Evolutionary conservation across 2,329 filamentous ascomycete species (phyloP).

Genomic region (Xylaria sp.): DNA sequence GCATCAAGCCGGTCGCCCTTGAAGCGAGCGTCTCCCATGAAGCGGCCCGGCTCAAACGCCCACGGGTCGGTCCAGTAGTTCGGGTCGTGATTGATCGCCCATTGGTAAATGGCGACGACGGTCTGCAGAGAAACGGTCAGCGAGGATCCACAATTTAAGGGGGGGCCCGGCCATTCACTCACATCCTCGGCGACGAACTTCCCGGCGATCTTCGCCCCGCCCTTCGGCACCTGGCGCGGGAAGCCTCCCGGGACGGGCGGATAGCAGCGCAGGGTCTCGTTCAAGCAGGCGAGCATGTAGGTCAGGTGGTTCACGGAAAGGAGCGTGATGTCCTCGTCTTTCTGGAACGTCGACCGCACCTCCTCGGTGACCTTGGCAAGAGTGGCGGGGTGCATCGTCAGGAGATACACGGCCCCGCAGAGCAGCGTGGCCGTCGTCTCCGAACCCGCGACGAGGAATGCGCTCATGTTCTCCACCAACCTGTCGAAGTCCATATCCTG

Average conservation of each 20-base stretch:
- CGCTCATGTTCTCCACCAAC: constrained; percentile 30
- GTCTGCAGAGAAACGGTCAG: no score
- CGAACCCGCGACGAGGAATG: constrained; percentile 49
- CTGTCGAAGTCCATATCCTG: constrained; percentile 26
- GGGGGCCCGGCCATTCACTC: no score
- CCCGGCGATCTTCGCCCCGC: constrained; percentile 31
- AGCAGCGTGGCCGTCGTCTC: constrained; percentile 55
- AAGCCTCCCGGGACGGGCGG: constrained; percentile 37
- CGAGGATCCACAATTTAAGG: no score
- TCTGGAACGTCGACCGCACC: constrained; percentile 42
- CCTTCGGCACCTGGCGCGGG: constrained; percentile 29
- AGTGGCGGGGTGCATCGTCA: constrained; percentile 42
- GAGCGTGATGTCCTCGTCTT: constrained; percentile 44
- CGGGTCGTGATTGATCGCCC: constrained; percentile 39
- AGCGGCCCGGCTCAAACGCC: constrained; percentile 46
- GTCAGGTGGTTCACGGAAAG: constrained; percentile 36
- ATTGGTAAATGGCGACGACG: constrained; percentile 43
- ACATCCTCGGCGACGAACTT: constrained; percentile 32
- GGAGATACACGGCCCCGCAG: constrained; percentile 42
- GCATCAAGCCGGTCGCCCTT: constrained; percentile 38
- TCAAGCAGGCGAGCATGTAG: constrained; percentile 47
- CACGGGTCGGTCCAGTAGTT: constrained; percentile 42
- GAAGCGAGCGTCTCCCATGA: constrained; percentile 37
- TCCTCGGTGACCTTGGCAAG: constrained; percentile 41
- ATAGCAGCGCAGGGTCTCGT: constrained; percentile 48